Evolutionary conservation across 345 rosid species (phyloP), one percentile per base, ranked within the genome.

Genomic region (Euphorbia lathyris): DNA sequence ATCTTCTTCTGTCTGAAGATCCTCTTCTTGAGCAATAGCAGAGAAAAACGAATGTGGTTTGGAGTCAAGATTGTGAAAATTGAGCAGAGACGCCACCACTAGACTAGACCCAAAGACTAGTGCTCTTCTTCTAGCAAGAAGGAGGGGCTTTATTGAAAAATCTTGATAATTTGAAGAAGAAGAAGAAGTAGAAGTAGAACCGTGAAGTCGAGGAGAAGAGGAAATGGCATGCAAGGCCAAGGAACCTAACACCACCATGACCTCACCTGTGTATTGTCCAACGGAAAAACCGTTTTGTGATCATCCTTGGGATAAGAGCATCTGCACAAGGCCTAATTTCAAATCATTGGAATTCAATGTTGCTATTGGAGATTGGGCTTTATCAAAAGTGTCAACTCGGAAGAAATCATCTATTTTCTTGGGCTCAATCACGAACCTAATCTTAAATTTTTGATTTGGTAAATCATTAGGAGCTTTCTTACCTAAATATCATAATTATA

Each of bases 1-100:
- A 27, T 88, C 92, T 78, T 91, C 98, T 77, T 88, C 91, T 79
- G 75, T 79, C 62, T 84, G 87, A 34, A 86, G 77, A 50, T 88
- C 90, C 20, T 88, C 90, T 3, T 78, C 76, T 55, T 69, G 77
- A 61, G 97, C 93, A 63, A 76, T 34, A 34, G 95, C 90, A 5
- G 87, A 68, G 9, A 29, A 75, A 20, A 71, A 22, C 2, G 77
- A 74, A 64, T 38, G 34, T 2, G 13, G 55, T 17, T 53, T 71
- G 34, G 76, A 70, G n/a, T 10, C 19, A 75, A 72, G 58, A 27
- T 27, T 63, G 48, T 27, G 72, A 7, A 77, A 69, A 12, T 59
- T 70, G 71, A 85, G 69, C 1, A 88, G 70, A 71, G 86, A 29
- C 26, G 85, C 80, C 42, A 81, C 27, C 17, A 62, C 59, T 23